Evolutionary conservation across 139 green algal species (phyloP), one percentile per base, ranked within the genome.

Genomic region (Nannochloris sp.): DNA sequence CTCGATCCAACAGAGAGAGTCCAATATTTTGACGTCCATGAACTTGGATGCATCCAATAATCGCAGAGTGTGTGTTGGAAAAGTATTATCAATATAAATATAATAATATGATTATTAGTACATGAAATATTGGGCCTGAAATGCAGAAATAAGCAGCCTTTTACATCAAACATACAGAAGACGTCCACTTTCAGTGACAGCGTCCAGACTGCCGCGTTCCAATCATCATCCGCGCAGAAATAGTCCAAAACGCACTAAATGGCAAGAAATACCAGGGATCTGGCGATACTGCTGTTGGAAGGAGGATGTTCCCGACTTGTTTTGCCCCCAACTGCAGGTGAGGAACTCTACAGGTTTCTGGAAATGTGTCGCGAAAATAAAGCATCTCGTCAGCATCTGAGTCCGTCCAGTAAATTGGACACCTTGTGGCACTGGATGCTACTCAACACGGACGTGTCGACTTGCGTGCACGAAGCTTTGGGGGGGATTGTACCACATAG

Each of bases 211-310:
- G 44, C 44, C 25, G 25, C 44, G 44, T 49, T 49, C 2, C 44
- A 49, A 49, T 49, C 43, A 49, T 49, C 43, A 15, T n/a, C 43
- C 14, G 12, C 12, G 43, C 24, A 25, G 14, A 14, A 49, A n/a
- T 49, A 15, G 12, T 49, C 14, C 12, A 14, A 49, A 49, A 49
- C 44, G 4, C 44, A 49, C 44, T 8, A 49, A 49, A 49, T 49
- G 44, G 44, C 44, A 49, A 49, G 3, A 49, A 49, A 49, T 29
- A 6, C 25, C 44, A 49, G 44, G 14, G 44, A 49, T 49, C 44
- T 49, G 44, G 44, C 44, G 44, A 49, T 49, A 49, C 15, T 49
- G 44, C 44, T 49, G 44, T 49, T 49, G 44, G 44, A 49, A 49
- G 44, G 44, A 49, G 44, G 44, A 16, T 49, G 44, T n/a, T 49